phyloP scores from a whole-genome alignment of 352 stramenopile species.

The Phytophthora citrophthora region DNA sequence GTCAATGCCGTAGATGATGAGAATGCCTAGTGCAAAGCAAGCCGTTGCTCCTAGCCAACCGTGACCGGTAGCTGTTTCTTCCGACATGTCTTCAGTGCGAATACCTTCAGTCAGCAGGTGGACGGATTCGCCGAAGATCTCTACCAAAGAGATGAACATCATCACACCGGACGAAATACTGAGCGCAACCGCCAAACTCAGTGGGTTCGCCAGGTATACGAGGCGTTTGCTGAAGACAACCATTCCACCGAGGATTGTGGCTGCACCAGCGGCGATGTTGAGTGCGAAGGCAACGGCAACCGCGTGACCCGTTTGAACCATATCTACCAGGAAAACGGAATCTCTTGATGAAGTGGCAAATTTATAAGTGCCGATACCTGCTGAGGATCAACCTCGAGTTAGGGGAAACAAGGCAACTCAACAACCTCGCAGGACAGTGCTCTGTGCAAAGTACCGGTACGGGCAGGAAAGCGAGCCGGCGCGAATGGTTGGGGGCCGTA shows the following conservation, averaged over 20 bases:
- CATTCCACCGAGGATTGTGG: constrained; percentile 51
- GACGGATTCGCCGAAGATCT: constrained; percentile 53
- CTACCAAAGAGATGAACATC: constrained; percentile 40
- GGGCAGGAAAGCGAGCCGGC: not conserved
- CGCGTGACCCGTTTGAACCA: not conserved
- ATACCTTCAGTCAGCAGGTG: constrained; percentile 36
- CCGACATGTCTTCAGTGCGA: constrained; percentile 32
- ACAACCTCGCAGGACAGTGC: not conserved
- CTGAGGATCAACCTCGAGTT: not conserved
- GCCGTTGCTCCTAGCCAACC: constrained; percentile 80
- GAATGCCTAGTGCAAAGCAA: constrained; percentile 87
- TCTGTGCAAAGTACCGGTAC: not conserved
- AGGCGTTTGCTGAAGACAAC: constrained; percentile 53
- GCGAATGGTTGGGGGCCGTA: not conserved
- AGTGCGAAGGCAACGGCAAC: not conserved
- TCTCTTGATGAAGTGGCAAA: not conserved
- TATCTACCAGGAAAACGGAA: not conserved
- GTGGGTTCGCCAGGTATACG: constrained; percentile 40
- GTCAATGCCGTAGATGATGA: constrained; percentile 53
- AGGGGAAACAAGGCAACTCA: not conserved
- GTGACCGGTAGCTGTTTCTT: constrained; percentile 38
- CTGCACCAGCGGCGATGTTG: constrained; percentile 3
- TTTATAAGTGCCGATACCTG: not conserved
- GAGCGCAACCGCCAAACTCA: constrained; percentile 82
- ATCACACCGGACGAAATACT: constrained; percentile 1